These are phyloP conservation scores for Dioscorea zingiberensis DNA, from an alignment of 106 monocot species.

Conservation along the genomic window DNA sequence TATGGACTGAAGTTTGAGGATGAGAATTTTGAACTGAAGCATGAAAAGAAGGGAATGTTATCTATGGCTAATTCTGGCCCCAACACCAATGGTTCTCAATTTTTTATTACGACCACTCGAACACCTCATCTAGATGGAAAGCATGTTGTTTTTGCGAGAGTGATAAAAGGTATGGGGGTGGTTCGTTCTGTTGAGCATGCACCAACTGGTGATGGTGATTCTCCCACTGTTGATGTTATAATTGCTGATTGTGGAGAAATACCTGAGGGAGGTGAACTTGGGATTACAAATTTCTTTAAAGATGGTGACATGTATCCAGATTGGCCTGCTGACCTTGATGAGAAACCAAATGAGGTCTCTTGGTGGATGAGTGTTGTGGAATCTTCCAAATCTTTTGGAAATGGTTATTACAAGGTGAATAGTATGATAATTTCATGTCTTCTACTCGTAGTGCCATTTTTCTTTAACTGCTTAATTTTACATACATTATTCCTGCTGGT, in stretches of 20 bases:
- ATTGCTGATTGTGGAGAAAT: conserved; percentile 76
- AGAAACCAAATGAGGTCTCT: conserved; percentile 29
- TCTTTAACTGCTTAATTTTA: background rate
- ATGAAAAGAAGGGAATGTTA: conserved; percentile 87
- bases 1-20: conserved; percentile 83
- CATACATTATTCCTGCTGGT: background rate
- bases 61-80: conserved; percentile 92
- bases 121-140: conserved; percentile 87
- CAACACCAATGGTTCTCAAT: conserved; percentile 85
- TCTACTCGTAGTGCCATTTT: background rate
- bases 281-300: conserved; percentile 67
- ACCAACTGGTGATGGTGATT: conserved; percentile 49
- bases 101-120: conserved; percentile 83
- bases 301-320: conserved; percentile 85
- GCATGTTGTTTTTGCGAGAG: conserved; percentile 87
- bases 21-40: conserved; percentile 79
- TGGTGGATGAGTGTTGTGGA: conserved; percentile 53
- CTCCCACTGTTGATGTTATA: conserved; percentile 54
- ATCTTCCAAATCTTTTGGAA: conserved; percentile 32
- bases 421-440: background rate
- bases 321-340: conserved; percentile 51
- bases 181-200: conserved; percentile 70
- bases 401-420: conserved; percentile 36
- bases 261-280: conserved; percentile 59
- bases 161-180: conserved; percentile 88